Evolutionary conservation across 2,329 filamentous ascomycete species (phyloP).

Genomic region (Neonectria sp.): DNA sequence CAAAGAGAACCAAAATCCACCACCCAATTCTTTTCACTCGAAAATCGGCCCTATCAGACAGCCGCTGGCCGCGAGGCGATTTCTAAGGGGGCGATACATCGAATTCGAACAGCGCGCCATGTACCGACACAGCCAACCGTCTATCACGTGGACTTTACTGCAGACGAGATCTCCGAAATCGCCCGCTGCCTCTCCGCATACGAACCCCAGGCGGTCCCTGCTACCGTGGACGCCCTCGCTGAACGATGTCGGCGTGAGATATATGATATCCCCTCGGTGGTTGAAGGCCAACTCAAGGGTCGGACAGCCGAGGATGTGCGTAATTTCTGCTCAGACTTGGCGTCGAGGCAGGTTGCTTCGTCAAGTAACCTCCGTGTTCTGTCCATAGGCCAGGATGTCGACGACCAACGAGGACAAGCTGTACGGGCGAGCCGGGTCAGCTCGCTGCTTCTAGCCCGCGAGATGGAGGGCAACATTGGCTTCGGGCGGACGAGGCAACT

Average conservation of each 20-base stretch:
- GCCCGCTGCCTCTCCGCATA: slow-evolving; percentile 38
- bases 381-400: slow-evolving; percentile 41
- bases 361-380: slow-evolving; percentile 40
- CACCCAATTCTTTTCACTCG: slow-evolving; percentile 35
- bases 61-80: slow-evolving; percentile 48
- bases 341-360: slow-evolving; percentile 36
- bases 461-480: slow-evolving; percentile 62
- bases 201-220: slow-evolving; percentile 31
- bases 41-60: slow-evolving; percentile 46
- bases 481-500: slow-evolving; percentile 59
- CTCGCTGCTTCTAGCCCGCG: slow-evolving; percentile 63
- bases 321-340: slow-evolving; percentile 52
- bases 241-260: slow-evolving; percentile 37
- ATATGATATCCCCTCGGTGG: slow-evolving; percentile 43
- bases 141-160: slow-evolving; percentile 64
- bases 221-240: slow-evolving; percentile 38
- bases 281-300: slow-evolving; percentile 41
- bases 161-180: slow-evolving; percentile 54
- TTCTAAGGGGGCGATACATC: slow-evolving; percentile 38
- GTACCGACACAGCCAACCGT: slow-evolving; percentile 33
- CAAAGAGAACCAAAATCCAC: slow-evolving; percentile 30
- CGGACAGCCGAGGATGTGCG: slow-evolving; percentile 48
- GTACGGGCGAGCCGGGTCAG: slow-evolving; percentile 50
- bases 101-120: slow-evolving; percentile 17
- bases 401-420: slow-evolving; percentile 27